Base-by-base conservation (phyloP, 2,329 filamentous ascomycete species). In the Plenodomus biglobosus region DNA sequence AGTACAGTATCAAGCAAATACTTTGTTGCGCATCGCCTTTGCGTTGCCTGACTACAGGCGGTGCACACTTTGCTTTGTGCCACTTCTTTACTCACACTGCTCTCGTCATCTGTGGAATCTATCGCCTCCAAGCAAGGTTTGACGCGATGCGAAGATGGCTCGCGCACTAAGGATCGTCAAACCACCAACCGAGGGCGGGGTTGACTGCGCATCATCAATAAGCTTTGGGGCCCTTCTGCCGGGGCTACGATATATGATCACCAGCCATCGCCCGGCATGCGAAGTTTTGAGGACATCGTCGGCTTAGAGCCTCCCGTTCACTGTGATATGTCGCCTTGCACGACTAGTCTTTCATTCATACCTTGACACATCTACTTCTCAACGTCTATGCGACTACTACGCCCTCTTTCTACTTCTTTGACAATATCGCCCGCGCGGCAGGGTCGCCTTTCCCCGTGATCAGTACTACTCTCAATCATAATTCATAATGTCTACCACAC, bases 401-500 rank as follows among this genome's bases (percentile, higher is more conserved):
- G 2, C 19, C 41, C 19, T 21, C 11, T 15, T 3, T 3, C 15
- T 11, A 32, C 27, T 32, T 8, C 27, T 32, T 15, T 6, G 3
- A 10, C 15, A 11, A 3, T 32, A n/a, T 15, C 7, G 27, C 15
- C 27, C 27, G 15, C 11, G 22, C 27, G 27, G 15, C 13, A 32
- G 27, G 13, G 27, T 32, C 27, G 27, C 13, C 27, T 15, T 32
- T 8, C 22, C 32, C 37, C n/a, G 17, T 17, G 17, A 36, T n/a
- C 36, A 24, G 17, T 16, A n/a, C n/a, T 44, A 32, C 43, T 46
- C 13, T 15, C 6, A 15, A 3, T 15, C 11, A 8, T 46, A 61
- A 64, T 62, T 63, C 35, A 60, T 64, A 64, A 64, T 64, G 61
- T 62, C 61, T 62, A 60, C 56, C 58, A 48, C 53, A 43, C 27